Conservation (phyloP, 2,329 filamentous ascomycete genomes). For the Colletotrichum sp. region DNA sequence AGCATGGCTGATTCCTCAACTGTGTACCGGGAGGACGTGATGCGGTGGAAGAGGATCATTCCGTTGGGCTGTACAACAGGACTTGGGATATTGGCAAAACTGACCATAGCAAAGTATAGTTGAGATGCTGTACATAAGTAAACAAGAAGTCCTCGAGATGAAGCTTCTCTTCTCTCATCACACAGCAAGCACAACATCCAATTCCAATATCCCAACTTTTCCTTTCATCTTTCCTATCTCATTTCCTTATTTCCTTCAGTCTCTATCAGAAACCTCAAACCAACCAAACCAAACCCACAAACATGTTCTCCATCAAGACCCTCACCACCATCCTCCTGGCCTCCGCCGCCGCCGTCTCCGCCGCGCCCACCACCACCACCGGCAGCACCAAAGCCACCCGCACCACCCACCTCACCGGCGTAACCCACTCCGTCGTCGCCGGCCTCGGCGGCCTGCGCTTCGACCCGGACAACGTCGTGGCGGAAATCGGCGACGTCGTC, state of each 20-base stretch:
- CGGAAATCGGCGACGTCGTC: constrained; percentile 52
- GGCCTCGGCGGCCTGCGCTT: constrained; percentile 53
- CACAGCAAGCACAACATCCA: not conserved
- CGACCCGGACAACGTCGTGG: constrained; percentile 54
- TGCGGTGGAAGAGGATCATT: constrained; percentile 2
- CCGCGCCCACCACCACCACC: constrained; percentile 36
- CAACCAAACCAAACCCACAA: constrained; percentile 25
- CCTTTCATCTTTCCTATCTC: constrained; percentile 1
- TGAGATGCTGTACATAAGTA: not conserved
- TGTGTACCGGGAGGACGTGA: not conserved
- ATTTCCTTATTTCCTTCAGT: not conserved
- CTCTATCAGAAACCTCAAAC: not conserved
- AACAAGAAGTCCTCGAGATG: not conserved
- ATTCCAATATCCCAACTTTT: not conserved
- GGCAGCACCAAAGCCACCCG: constrained; percentile 31
- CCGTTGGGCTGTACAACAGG: constrained; percentile 9
- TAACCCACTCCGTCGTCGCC: constrained; percentile 52
- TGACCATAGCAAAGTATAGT: not conserved
- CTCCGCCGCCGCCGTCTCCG: constrained; percentile 29
- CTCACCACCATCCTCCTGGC: constrained; percentile 30
- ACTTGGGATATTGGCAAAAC: not conserved
- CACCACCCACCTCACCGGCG: constrained; percentile 40
- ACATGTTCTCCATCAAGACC: constrained; percentile 36
- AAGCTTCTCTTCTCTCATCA: not conserved
- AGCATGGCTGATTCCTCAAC: not conserved